Conservation (phyloP, 164 flowering plant species). For the Macadamia tetraphylla region DNA sequence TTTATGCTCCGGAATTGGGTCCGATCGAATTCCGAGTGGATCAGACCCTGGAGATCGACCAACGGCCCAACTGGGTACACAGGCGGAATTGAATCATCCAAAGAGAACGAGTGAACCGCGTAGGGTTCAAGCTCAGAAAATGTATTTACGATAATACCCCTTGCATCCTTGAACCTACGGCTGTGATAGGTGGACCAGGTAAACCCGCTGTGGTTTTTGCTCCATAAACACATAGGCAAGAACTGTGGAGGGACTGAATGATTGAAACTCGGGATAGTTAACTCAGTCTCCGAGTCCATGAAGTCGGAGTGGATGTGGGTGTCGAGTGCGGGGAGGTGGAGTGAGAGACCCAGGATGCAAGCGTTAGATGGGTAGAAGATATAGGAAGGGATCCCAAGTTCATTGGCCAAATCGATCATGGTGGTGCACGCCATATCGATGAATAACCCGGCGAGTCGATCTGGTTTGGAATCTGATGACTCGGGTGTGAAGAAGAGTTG, state of each 20-base stretch:
- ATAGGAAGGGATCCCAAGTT: conserved; percentile 31
- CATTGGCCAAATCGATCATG: conserved; percentile 27
- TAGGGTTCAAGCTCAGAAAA: conserved; percentile 23
- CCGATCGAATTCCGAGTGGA: background rate
- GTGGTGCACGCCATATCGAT: conserved; percentile 10
- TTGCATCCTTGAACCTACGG: background rate
- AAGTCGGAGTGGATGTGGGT: background rate
- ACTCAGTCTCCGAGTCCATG: conserved; percentile 6
- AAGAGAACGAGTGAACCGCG: conserved; percentile 6
- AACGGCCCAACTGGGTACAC: conserved; percentile 12
- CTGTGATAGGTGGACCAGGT: background rate
- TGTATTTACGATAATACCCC: conserved; percentile 37
- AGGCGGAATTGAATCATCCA: conserved; percentile 14
- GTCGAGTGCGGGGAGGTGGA: conserved; percentile 16
- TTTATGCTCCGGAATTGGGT: too few species aligned
- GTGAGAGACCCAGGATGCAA: conserved; percentile 13
- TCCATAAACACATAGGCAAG: conserved; percentile 10
- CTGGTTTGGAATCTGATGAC: background rate
- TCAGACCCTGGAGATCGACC: background rate
- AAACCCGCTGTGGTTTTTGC: conserved; percentile 5
- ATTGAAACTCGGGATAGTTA: conserved; percentile 15
- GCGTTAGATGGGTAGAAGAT: conserved; percentile 30
- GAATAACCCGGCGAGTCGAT: conserved; percentile 12
- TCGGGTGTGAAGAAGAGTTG: background rate
- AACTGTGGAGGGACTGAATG: conserved; percentile 12